These are phyloP conservation scores for Colletotrichum sidae DNA, from an alignment of 2,329 filamentous ascomycete genomes.

Conservation along the genomic window DNA sequence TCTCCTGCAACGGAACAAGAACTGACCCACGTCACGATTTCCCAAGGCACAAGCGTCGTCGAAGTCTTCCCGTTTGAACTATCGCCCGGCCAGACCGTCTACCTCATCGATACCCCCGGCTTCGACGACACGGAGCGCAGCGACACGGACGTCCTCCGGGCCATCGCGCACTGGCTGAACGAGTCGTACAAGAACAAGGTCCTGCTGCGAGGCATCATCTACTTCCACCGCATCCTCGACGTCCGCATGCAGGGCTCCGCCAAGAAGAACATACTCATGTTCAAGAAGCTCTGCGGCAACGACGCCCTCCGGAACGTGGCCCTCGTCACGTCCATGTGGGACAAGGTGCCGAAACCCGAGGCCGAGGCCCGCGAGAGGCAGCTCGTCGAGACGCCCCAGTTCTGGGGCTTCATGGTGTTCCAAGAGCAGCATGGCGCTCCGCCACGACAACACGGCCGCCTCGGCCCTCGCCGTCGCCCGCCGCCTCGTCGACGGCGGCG, in stretches of 20 bases:
- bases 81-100: conserved; percentile 35
- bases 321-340: conserved; percentile 52
- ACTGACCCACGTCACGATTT: neutral
- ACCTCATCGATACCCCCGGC: conserved; percentile 56
- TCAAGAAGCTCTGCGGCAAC: conserved; percentile 51
- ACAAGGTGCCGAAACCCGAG: conserved; percentile 14
- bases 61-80: neutral
- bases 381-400: conserved; percentile 15
- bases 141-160: conserved; percentile 53
- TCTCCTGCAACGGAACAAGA: neutral
- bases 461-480: neutral
- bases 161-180: conserved; percentile 49
- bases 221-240: conserved; percentile 52
- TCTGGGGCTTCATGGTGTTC: conserved; percentile 20
- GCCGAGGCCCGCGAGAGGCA: conserved; percentile 30
- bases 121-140: conserved; percentile 55
- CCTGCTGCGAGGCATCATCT: conserved; percentile 51
- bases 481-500: neutral
- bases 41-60: neutral
- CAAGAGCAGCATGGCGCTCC: neutral
- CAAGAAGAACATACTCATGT: conserved; percentile 52
- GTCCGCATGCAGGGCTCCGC: conserved; percentile 48
- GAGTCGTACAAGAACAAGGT: conserved; percentile 41
- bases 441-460: neutral
- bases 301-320: conserved; percentile 47